Evolutionary conservation across 2,329 filamentous ascomycete genomes (phyloP), one percentile per base, ranked within the genome.

Genomic region (Raffaelea arxii): DNA sequence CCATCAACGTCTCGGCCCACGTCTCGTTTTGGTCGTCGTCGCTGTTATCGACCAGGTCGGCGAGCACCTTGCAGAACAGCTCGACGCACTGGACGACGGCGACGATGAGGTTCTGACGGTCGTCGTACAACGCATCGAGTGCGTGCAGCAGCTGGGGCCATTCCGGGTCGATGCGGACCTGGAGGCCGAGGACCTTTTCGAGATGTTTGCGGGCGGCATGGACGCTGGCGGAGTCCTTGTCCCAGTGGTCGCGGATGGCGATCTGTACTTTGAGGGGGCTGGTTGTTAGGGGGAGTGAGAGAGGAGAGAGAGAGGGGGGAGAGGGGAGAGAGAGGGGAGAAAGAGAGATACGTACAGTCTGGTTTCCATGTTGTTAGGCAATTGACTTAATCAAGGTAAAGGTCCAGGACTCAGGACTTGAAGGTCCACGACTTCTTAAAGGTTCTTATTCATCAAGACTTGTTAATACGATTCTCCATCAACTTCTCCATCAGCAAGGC

Each of bases 241-340:
- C 57, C 69, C 69, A 73, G 44, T 60, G 53, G 51, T 72, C 67
- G 24, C 69, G 67, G 52, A 73, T 59, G 37, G 60, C 61, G 49
- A 70, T 49, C 46, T 65, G 64, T 38, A 65, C 59, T 52, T 67
- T 68, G 44, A 71, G 59, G 0, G 70, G 67, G 41, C 69, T 72
- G 19, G 27, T 16, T 32, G 16, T 10, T 16, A 32, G 27, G 35
- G 35, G 35, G 7, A 12, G 18, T 7, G n/a, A 12, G 6, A 37
- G n/a, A 6, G 35, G 35, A 41, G 21, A 9, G n/a, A 41, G 18
- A 41, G 36, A 25, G 21, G 38, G 7, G 21, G 9, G 9, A 30
- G 27, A 9, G 16, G 27, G 27, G 16, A 30, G 27, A 9, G 9
- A 30, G 27, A 9, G 27, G n/a, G 27, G 27, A 30, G 27, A 30